A percentile compares a stretch with the other conserved stretches of the same genome.
These are phyloP conservation scores for Capillidium rhysosporum DNA, from an alignment of 371 early-diverging fungal species.

Conservation along the genomic window DNA sequence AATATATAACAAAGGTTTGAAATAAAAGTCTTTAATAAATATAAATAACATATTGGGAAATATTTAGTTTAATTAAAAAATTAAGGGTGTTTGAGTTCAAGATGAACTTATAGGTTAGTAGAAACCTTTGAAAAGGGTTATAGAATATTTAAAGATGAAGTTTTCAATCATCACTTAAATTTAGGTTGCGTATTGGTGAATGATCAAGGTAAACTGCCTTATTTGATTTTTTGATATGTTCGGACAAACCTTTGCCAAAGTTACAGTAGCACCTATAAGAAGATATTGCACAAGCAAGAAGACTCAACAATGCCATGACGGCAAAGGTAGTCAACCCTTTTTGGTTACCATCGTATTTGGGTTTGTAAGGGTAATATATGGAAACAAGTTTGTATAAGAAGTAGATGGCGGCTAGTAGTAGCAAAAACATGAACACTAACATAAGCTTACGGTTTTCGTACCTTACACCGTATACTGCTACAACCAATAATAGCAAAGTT, in stretches of 20 bases:
- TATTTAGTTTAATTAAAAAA: too few species aligned
- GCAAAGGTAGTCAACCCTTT: slow-evolving; percentile 15
- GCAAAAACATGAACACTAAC: slow-evolving; percentile 14
- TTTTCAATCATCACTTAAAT: slow-evolving; percentile 3
- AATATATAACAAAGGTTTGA: too few species aligned
- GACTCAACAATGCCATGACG: slow-evolving; percentile 34
- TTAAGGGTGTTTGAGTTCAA: too few species aligned
- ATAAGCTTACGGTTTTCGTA: slow-evolving; percentile 29
- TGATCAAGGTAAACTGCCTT: not conserved
- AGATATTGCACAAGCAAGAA: slow-evolving; percentile 45
- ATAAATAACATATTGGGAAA: too few species aligned
- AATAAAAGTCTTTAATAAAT: too few species aligned
- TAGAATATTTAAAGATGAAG: too few species aligned
- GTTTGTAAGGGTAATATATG: slow-evolving; percentile 43
- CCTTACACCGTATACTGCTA: slow-evolving; percentile 62
- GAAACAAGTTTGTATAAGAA: slow-evolving; percentile 68
- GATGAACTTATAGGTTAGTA: too few species aligned
- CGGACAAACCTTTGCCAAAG: slow-evolving; percentile 66
- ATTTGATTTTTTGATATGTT: slow-evolving; percentile 1
- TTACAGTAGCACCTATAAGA: slow-evolving; percentile 49
- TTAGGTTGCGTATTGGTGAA: slow-evolving; percentile 1
- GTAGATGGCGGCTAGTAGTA: slow-evolving; percentile 54
- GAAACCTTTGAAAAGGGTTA: too few species aligned
- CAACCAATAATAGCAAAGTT: slow-evolving; percentile 38
- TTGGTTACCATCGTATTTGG: not conserved